phyloP scores from a whole-genome alignment of 495 filamentous ascomycete species.

The Neurospora sp. region DNA sequence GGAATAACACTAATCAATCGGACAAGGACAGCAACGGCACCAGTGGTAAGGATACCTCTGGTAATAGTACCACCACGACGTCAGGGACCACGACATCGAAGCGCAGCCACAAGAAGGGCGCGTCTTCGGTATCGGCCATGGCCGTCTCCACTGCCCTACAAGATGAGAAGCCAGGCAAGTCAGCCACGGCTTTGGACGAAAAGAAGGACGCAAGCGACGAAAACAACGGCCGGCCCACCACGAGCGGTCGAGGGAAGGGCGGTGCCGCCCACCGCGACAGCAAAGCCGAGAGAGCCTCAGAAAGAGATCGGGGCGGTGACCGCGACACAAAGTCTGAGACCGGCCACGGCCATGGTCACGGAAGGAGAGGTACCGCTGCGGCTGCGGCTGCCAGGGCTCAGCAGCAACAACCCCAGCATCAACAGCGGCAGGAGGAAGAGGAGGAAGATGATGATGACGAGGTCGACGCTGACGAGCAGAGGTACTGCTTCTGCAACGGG shows the following conservation, averaged over 20 bases:
- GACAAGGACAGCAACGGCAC: neutral
- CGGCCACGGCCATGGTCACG: neutral
- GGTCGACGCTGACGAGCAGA: slow-evolving; percentile 69
- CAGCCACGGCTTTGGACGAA: neutral
- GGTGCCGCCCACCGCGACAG: neutral
- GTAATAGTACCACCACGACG: slow-evolving; percentile 4
- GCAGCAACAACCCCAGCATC: slow-evolving; percentile 22
- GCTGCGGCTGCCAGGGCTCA: neutral
- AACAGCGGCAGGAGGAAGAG: slow-evolving; percentile 28
- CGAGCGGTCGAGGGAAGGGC: neutral
- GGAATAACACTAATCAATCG: slow-evolving; percentile 7
- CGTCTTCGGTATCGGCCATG: slow-evolving; percentile 25
- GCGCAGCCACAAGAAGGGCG: slow-evolving; percentile 62
- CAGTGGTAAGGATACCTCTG: neutral
- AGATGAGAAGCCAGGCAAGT: neutral
- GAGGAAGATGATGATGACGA: slow-evolving; percentile 58
- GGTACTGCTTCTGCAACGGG: slow-evolving; percentile 88
- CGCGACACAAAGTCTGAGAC: neutral
- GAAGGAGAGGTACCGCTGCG: slow-evolving; percentile 1
- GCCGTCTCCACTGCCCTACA: slow-evolving; percentile 4
- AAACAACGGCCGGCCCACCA: slow-evolving; percentile 1
- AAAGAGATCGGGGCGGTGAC: neutral
- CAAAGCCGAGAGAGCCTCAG: neutral
- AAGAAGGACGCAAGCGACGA: slow-evolving; percentile 5
- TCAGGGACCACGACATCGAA: slow-evolving; percentile 28